These are phyloP conservation scores for Raphanus sativus DNA, from an alignment of 345 rosid species.

Conservation along the genomic window DNA sequence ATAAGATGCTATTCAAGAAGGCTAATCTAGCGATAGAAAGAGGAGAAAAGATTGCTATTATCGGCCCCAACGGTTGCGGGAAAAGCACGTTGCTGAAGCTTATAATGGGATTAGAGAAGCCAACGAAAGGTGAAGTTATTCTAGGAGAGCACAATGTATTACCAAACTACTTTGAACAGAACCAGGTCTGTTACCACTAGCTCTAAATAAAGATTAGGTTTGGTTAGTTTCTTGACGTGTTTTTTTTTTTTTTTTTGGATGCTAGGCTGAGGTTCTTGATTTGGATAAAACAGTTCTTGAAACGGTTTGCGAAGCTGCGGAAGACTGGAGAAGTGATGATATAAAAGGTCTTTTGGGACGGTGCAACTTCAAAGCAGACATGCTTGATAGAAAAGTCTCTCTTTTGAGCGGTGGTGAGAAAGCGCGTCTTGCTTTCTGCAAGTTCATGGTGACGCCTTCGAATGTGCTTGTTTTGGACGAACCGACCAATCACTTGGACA, in stretches of 20 bases:
- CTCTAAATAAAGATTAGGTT: background rate
- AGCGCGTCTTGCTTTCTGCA: constrained; percentile 97
- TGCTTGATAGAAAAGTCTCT: constrained; percentile 71
- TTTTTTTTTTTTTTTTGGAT: background rate
- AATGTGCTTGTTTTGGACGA: constrained; percentile 83
- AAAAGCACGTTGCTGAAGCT: constrained; percentile 86
- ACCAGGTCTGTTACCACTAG: constrained; percentile 60
- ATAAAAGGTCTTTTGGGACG: constrained; percentile 96
- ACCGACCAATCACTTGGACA: constrained; percentile 95
- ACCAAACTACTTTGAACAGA: constrained; percentile 98
- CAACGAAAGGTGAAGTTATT: constrained; percentile 63
- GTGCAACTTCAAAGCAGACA: constrained; percentile 93
- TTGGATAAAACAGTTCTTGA: constrained; percentile 76
- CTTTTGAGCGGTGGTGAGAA: constrained; percentile 68
- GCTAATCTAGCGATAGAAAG: constrained; percentile 73
- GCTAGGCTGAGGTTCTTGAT: constrained; percentile 93
- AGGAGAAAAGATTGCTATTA: constrained; percentile 85
- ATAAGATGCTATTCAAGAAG: constrained; percentile 69
- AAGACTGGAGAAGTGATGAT: constrained; percentile 94
- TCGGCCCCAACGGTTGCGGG: constrained; percentile 97
- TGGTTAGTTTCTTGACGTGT: background rate
- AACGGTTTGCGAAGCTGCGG: constrained; percentile 46
- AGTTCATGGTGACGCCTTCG: constrained; percentile 93
- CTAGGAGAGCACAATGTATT: constrained; percentile 91
- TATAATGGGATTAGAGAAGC: constrained; percentile 81